Percentiles rank a stretch among this genome's conserved stretches.
Evolutionary conservation across 176 grass and related monocot genomes (phyloP).

Genomic region (Pharus latifolius): DNA sequence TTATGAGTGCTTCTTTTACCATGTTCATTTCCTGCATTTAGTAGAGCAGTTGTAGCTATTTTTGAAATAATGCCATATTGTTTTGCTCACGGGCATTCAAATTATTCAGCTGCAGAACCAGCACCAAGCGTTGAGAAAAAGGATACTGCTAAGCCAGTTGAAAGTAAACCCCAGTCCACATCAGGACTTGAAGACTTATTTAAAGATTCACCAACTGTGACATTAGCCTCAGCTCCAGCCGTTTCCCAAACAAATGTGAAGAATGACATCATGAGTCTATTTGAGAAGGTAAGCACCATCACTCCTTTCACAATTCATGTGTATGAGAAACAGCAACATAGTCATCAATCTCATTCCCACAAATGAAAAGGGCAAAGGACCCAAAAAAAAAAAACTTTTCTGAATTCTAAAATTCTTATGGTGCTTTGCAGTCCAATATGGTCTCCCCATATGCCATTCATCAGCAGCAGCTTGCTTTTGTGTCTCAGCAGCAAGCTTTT

Average conservation of each 20-base stretch:
- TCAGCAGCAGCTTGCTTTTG: conserved; percentile 85
- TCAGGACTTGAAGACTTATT: conserved; percentile 80
- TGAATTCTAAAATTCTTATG: not conserved
- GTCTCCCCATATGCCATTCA: conserved; percentile 77
- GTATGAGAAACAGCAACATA: not conserved
- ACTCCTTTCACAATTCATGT: not conserved
- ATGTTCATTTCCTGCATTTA: not conserved
- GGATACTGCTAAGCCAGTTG: conserved; percentile 45
- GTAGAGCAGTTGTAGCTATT: not conserved
- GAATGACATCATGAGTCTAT: conserved; percentile 96
- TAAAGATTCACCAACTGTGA: conserved; percentile 64
- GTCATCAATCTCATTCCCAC: not conserved
- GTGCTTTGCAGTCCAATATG: conserved; percentile 74
- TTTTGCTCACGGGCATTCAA: conserved; percentile 10
- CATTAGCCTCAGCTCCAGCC: conserved; percentile 45
- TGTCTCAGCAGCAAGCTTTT: conserved; percentile 93
- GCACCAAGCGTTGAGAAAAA: conserved; percentile 49
- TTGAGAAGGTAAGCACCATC: conserved; percentile 77
- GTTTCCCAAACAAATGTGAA: conserved; percentile 42
- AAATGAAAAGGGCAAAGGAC: not conserved
- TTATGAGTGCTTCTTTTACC: not conserved
- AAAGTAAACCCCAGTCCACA: conserved; percentile 52
- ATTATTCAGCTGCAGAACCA: conserved; percentile 62
- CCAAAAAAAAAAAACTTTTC: no score
- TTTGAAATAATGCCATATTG: not conserved